phyloP scores from a whole-genome alignment of 352 stramenopile genomes.

The Globisporangium uncinulatum region DNA sequence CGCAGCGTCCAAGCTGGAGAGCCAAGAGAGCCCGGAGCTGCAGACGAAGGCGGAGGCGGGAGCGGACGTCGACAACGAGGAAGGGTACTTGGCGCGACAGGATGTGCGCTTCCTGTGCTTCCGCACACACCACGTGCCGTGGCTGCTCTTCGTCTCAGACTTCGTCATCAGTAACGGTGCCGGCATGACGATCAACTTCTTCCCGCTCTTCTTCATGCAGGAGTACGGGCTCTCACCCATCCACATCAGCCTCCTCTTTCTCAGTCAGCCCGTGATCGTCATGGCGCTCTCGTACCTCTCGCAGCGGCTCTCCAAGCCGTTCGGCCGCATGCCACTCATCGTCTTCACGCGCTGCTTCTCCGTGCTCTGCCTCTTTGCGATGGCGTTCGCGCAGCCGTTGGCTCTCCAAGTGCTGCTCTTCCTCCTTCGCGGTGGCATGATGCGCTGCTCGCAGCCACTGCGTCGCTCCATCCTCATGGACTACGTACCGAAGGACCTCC shows the following conservation, averaged over 20 bases:
- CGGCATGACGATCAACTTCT: constrained; percentile 51
- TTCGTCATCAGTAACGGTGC: constrained; percentile 66
- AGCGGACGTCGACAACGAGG: neutral
- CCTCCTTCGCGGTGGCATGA: constrained; percentile 41
- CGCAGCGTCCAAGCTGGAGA: constrained; percentile 1
- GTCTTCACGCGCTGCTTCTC: constrained; percentile 33
- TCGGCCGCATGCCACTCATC: constrained; percentile 52
- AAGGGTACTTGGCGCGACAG: constrained; percentile 1
- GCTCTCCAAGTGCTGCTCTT: constrained; percentile 39
- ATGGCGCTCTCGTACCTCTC: constrained; percentile 33
- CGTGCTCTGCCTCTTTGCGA: constrained; percentile 36
- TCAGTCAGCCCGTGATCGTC: constrained; percentile 43
- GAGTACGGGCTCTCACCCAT: constrained; percentile 50
- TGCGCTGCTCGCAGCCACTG: constrained; percentile 35
- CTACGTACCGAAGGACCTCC: constrained; percentile 52
- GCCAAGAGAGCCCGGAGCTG: neutral
- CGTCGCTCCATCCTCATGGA: constrained; percentile 54
- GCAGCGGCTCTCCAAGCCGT: constrained; percentile 31
- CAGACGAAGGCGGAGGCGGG: too few species aligned
- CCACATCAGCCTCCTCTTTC: constrained; percentile 47
- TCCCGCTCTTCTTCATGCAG: constrained; percentile 61
- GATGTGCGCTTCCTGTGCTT: constrained; percentile 33
- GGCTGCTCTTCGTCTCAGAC: constrained; percentile 54
- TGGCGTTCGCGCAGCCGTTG: constrained; percentile 28
- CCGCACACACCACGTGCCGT: constrained; percentile 43